Conservation (phyloP, 2,329 filamentous ascomycete genomes). For the Fusarium sp. region DNA sequence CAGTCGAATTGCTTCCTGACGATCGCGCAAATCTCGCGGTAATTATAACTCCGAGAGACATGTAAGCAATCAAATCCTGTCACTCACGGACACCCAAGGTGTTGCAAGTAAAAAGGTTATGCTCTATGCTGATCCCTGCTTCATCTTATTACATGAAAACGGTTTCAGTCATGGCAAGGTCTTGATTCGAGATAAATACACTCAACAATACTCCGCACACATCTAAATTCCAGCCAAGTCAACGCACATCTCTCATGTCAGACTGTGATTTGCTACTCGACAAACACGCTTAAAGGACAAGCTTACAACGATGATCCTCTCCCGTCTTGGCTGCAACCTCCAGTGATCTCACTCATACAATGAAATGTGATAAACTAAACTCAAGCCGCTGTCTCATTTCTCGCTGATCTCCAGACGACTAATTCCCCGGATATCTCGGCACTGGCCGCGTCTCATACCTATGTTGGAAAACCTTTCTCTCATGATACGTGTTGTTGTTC, state of each 20-base stretch:
- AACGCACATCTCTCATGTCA: not conserved
- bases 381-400: constrained; percentile 24
- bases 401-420: constrained; percentile 25
- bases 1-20: constrained; percentile 18
- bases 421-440: constrained; percentile 40
- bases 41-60: constrained; percentile 26
- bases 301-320: constrained; percentile 27
- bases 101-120: constrained; percentile 1
- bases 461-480: constrained; percentile 19
- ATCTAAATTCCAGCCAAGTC: constrained; percentile 1
- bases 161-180: not conserved
- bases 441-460: constrained; percentile 18
- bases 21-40: constrained; percentile 33
- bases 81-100: not conserved
- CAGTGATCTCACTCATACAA: constrained; percentile 1
- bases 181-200: constrained; percentile 4
- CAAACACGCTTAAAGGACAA: constrained; percentile 8
- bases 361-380: constrained; percentile 14
- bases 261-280: not conserved
- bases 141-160: not conserved
- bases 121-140: constrained; percentile 28
- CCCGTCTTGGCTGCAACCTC: constrained; percentile 39
- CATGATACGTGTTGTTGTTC: constrained; percentile 14
- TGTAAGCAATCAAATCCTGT: constrained; percentile 10
- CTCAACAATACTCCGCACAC: not conserved